Evolutionary conservation across 1,284 basidiomycete genomes (phyloP), one percentile per base, ranked within the genome.

Genomic region (Irpex rosettiformis): DNA sequence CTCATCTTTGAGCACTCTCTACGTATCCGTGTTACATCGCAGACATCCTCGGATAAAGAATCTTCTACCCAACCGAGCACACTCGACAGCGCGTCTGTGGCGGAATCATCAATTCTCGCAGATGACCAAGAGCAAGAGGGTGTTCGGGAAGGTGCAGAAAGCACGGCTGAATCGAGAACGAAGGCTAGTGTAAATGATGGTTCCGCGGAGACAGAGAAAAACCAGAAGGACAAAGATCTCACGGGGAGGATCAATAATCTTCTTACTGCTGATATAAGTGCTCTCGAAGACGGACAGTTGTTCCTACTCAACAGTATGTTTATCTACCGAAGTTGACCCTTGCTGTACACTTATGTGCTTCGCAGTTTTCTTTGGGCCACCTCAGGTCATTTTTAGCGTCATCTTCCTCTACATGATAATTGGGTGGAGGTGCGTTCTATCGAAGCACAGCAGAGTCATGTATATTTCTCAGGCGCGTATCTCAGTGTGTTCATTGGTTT

Each of bases 1-100:
- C 75, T 88, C 1, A 69, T 88, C 10, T 86, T 88, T 63, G 82
- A 86, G 58, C 86, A 88, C 63, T 75, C 84, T 4, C 72, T 88
- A 2, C 77, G 84, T 40, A 80, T 88, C 43, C 77, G 86, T 22
- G 77, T 88, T 8, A 37, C 33, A 37, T 37, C 33, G 2, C 33
- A 37, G 33, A 8, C 33, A 10, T 10, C 33, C 33, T 10, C 33
- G n/a, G 33, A 37, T 10, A 10, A 37, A 16, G 33, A 37, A 11
- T 37, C 33, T 37, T 37, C 33, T 4, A 11, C 33, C 1, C 55
- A 61, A 22, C 51, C 28, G 10, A 57, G 43, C 16, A 58, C 42
- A 10, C 43, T 54, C 13, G n/a, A n/a, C n/a, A n/a, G n/a, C n/a
- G 55, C 52, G 2, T 54, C 56, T 4, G 54, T 21, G 6, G 33